phyloP scores from a whole-genome alignment of 1,284 basidiomycete genomes.

The Afroboletus lepidellus region DNA sequence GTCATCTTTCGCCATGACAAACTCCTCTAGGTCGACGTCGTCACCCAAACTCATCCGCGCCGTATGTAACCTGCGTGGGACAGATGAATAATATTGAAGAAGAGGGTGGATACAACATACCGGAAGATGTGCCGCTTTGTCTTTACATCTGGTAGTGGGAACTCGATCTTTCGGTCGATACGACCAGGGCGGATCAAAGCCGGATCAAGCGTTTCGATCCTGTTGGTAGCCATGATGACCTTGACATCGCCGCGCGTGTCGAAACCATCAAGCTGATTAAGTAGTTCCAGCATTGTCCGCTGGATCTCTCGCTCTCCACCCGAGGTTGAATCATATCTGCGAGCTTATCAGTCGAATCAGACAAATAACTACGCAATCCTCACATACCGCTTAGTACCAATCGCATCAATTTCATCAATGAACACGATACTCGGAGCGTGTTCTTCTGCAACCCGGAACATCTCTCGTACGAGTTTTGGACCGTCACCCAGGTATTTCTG shows the following conservation, averaged over 20 bases:
- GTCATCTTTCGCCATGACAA: conserved; percentile 95
- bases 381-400: conserved; percentile 93
- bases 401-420: conserved; percentile 98
- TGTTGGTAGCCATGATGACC: conserved; percentile 93
- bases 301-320: conserved; percentile 99
- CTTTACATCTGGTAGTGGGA: conserved; percentile 92
- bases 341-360: conserved; percentile 14
- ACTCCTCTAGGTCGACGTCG: conserved; percentile 96
- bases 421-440: conserved; percentile 99
- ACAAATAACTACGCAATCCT: not conserved
- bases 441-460: conserved; percentile 97
- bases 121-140: conserved; percentile 98
- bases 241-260: conserved; percentile 99
- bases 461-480: conserved; percentile 96
- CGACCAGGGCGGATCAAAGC: conserved; percentile 97
- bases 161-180: conserved; percentile 98
- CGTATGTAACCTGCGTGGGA: conserved; percentile 74
- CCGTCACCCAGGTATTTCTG: conserved; percentile 99
- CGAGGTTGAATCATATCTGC: conserved; percentile 91
- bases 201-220: conserved; percentile 94
- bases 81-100: conserved; percentile 4
- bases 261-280: conserved; percentile 98
- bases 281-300: conserved; percentile 96
- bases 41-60: conserved; percentile 90
- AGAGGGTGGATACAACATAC: conserved; percentile 36